Percentiles rank a stretch among this genome's conserved stretches.
phyloP scores from a whole-genome alignment of 2,329 filamentous ascomycete species.

The Ophiosphaerella herpotricha region DNA sequence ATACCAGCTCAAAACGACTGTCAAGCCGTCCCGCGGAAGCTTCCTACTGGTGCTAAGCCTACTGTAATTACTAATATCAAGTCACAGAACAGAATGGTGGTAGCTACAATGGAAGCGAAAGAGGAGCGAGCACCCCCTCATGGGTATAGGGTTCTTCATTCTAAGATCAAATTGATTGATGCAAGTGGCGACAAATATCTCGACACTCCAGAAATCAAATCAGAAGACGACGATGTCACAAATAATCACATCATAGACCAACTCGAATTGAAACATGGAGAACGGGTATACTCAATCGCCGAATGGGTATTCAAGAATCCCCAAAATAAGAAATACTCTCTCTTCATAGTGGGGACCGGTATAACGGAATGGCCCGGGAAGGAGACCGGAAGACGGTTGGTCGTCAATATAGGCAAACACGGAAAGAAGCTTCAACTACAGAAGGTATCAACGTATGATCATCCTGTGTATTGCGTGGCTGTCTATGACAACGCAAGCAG shows the following conservation, averaged over 20 bases:
- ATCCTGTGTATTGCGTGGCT: conserved; percentile 40
- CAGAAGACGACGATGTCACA: conserved; percentile 30
- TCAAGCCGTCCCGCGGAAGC: conserved; percentile 33
- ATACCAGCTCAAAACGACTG: conserved; percentile 3
- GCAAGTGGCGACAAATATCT: conserved; percentile 22
- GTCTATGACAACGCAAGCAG: conserved; percentile 30
- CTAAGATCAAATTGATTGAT: conserved; percentile 38
- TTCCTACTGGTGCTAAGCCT: conserved; percentile 32
- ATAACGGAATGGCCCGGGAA: conserved; percentile 19
- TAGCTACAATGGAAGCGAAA: conserved; percentile 50
- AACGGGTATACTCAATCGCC: conserved; percentile 63
- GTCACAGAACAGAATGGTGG: conserved; percentile 53
- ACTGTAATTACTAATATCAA: conserved; percentile 51
- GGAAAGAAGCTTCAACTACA: conserved; percentile 59
- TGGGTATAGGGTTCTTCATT: conserved; percentile 44
- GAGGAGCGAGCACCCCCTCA: conserved; percentile 34
- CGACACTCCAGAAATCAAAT: conserved; percentile 26
- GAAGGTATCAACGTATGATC: conserved; percentile 38
- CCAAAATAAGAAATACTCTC: conserved; percentile 61
- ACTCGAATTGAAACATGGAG: conserved; percentile 60
- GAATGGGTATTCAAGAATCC: conserved; percentile 68
- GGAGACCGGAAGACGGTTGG: conserved; percentile 34
- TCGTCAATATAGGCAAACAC: conserved; percentile 32
- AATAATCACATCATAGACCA: conserved; percentile 55
- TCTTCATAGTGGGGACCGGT: conserved; percentile 64